A percentile compares a stretch with the other conserved stretches of the same genome.
Conservation (phyloP, 306 rosid species). For the Lathyrus sativus region DNA sequence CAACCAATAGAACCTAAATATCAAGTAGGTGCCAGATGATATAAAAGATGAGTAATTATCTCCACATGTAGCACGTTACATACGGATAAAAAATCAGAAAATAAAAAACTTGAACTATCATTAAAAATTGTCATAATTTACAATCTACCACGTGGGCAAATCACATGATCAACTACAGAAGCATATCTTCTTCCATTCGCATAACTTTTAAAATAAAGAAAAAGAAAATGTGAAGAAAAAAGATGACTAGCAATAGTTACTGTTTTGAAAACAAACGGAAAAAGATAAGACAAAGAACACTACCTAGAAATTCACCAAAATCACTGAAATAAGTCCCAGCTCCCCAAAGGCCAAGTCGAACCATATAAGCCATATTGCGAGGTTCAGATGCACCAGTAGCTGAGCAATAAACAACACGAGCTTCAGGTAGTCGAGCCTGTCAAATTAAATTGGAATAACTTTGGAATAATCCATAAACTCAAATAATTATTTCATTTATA, state of each 20-base stretch:
- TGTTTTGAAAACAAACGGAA: background rate
- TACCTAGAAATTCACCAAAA: conserved; percentile 87
- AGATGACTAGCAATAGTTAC: conserved; percentile 6
- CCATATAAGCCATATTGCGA: conserved; percentile 99
- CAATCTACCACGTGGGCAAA: conserved; percentile 6
- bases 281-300: conserved; percentile 28
- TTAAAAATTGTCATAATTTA: conserved; percentile 11
- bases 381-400: conserved; percentile 99
- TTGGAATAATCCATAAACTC: background rate
- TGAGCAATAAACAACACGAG: conserved; percentile 92
- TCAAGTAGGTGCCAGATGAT: background rate
- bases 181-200: conserved; percentile 1
- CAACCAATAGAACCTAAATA: conserved; percentile 6
- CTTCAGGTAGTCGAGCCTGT: conserved; percentile 87
- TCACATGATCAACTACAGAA: conserved; percentile 14
- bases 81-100: background rate
- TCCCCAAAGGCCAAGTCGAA: conserved; percentile 99
- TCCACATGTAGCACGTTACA: background rate
- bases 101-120: conserved; percentile 2
- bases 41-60: conserved; percentile 7
- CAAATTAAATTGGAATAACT: conserved; percentile 34
- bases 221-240: background rate
- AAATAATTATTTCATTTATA: conserved; percentile 20
- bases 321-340: conserved; percentile 76
- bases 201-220: background rate